Conservation (phyloP, 208 protist genomes). For the Tritrichomonas foetus region DNA sequence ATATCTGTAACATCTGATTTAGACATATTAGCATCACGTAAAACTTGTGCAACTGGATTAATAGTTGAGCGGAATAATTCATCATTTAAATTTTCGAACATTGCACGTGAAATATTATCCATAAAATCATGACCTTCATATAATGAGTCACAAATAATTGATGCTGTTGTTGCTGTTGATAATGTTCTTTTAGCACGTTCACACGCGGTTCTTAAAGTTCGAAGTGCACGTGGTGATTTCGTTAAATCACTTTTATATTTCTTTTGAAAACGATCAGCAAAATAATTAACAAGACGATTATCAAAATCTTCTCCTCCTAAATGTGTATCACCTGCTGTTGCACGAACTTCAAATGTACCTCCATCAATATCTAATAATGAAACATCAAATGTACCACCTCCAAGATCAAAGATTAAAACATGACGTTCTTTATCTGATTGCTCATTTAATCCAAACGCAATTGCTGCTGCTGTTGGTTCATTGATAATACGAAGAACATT, state of each 20-base stretch:
- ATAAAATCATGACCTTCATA: slow-evolving; percentile 91
- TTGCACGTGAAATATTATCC: slow-evolving; percentile 80
- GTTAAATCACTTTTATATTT: slow-evolving; percentile 72
- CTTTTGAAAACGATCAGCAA: slow-evolving; percentile 87
- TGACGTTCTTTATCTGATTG: slow-evolving; percentile 58
- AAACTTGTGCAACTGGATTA: slow-evolving; percentile 68
- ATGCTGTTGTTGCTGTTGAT: slow-evolving; percentile 61
- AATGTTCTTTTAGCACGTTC: slow-evolving; percentile 85
- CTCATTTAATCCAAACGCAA: slow-evolving; percentile 64
- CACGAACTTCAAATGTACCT: slow-evolving; percentile 83
- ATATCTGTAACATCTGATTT: slow-evolving; percentile 74
- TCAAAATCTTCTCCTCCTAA: slow-evolving; percentile 88
- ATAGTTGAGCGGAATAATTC: slow-evolving; percentile 71
- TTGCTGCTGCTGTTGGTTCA: slow-evolving; percentile 69
- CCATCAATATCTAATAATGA: slow-evolving; percentile 80
- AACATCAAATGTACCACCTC: no score
- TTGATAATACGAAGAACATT: slow-evolving; percentile 68
- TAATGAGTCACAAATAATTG: slow-evolving; percentile 87
- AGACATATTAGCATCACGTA: no score
- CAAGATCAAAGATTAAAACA: background rate
- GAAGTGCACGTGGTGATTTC: slow-evolving; percentile 62
- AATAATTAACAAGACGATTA: slow-evolving; percentile 90
- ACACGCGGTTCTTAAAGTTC: slow-evolving; percentile 67
- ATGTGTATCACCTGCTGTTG: slow-evolving; percentile 93
- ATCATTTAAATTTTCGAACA: slow-evolving; percentile 86